Conservation (phyloP, 1,284 basidiomycete genomes). For the Violaceomyces palustris region DNA sequence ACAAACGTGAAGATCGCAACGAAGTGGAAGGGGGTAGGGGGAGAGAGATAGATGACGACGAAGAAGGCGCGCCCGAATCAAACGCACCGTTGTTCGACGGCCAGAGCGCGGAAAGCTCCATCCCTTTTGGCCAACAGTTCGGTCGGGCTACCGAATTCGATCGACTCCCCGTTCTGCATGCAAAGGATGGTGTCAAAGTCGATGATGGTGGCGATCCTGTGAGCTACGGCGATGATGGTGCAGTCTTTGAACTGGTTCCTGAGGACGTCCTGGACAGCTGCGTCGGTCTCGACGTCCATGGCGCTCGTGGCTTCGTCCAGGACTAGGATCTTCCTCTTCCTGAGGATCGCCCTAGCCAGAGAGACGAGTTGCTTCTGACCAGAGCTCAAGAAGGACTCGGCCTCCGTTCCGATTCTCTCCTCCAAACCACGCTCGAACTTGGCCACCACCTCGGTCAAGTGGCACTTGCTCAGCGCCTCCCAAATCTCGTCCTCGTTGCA, state of each 20-base stretch:
- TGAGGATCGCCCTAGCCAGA: slow-evolving; percentile 58
- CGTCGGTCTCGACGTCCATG: slow-evolving; percentile 28
- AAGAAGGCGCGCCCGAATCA: slow-evolving; percentile 1
- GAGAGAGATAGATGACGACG: background rate
- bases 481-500: slow-evolving; percentile 42
- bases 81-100: slow-evolving; percentile 35
- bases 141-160: slow-evolving; percentile 56
- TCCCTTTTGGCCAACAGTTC: slow-evolving; percentile 14
- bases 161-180: slow-evolving; percentile 66
- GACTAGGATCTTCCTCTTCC: slow-evolving; percentile 58
- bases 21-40: no score
- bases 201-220: slow-evolving; percentile 70
- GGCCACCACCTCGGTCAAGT: slow-evolving; percentile 36
- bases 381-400: slow-evolving; percentile 15
- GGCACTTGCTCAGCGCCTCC: slow-evolving; percentile 38
- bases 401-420: slow-evolving; percentile 1
- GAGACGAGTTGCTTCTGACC: slow-evolving; percentile 53
- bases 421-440: slow-evolving; percentile 6
- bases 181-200: slow-evolving; percentile 71
- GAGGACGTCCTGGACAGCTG: slow-evolving; percentile 64
- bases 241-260: slow-evolving; percentile 30
- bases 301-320: slow-evolving; percentile 56
- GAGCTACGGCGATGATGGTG: slow-evolving; percentile 53
- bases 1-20: no score
- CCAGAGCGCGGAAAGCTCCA: slow-evolving; percentile 32